Evolutionary conservation across 1,284 basidiomycete species (phyloP).

Genomic region (Hemileia vastatrix): DNA sequence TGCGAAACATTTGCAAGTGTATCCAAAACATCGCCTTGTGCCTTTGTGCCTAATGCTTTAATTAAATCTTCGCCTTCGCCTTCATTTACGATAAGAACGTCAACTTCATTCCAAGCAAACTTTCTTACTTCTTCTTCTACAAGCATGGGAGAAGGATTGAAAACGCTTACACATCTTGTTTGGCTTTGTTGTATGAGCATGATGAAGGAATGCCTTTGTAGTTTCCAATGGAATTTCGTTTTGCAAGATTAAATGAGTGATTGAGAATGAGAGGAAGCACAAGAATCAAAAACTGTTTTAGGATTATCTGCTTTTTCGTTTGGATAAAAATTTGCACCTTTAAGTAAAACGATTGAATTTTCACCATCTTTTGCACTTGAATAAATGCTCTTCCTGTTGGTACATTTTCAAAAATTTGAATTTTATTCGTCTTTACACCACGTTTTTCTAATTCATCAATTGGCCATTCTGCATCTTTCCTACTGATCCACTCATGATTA

Average conservation of each 20-base stretch:
- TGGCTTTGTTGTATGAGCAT: conserved; percentile 35
- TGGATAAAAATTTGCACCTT: too few species aligned
- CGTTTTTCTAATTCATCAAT: too few species aligned
- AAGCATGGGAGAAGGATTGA: conserved; percentile 54
- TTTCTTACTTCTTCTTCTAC: conserved; percentile 41
- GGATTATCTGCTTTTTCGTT: too few species aligned
- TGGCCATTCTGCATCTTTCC: too few species aligned
- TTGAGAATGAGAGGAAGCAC: conserved; percentile 24
- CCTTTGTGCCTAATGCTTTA: too few species aligned
- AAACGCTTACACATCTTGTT: conserved; percentile 48
- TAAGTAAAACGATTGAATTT: too few species aligned
- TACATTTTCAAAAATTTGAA: too few species aligned
- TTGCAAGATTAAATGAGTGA: conserved; percentile 51
- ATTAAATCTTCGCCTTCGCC: conserved; percentile 47
- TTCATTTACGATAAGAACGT: conserved; percentile 52
- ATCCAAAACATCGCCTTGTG: conserved; percentile 38
- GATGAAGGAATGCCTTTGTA: conserved; percentile 47
- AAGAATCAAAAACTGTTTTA: too few species aligned
- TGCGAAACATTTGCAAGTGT: conserved; percentile 33
- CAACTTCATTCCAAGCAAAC: conserved; percentile 49
- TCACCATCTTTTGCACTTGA: too few species aligned
- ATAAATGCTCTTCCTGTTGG: too few species aligned
- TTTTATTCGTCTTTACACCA: too few species aligned
- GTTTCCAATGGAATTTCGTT: conserved; percentile 52
- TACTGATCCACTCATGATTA: too few species aligned